Percentiles rank a stretch among this genome's conserved stretches.
phyloP scores from a whole-genome alignment of 768 basidiomycete species.

The Pholiota microspora region DNA sequence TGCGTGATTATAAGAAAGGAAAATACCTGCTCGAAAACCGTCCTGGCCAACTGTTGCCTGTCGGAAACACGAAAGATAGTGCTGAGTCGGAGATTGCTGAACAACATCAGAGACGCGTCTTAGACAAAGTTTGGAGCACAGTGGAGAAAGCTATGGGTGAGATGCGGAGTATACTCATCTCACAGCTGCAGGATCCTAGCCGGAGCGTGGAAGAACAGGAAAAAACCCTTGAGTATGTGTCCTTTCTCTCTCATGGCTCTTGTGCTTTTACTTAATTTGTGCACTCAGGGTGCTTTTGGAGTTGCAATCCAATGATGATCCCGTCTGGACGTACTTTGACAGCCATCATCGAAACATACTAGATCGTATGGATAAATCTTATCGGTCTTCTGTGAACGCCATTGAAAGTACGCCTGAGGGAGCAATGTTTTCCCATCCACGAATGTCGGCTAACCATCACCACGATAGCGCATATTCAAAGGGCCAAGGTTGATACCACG shows the following conservation, averaged over 20 bases:
- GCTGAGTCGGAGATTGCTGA: slow-evolving; percentile 46
- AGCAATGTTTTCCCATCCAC: slow-evolving; percentile 7
- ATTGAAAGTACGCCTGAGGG: slow-evolving; percentile 48
- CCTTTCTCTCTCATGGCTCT: neutral
- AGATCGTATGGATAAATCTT: slow-evolving; percentile 67
- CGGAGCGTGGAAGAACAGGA: slow-evolving; percentile 92
- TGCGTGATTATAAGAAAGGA: slow-evolving; percentile 97
- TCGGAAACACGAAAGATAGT: slow-evolving; percentile 60
- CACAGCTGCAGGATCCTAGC: slow-evolving; percentile 77
- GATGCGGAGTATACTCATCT: slow-evolving; percentile 75
- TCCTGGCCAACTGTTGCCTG: slow-evolving; percentile 81
- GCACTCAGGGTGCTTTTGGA: slow-evolving; percentile 80
- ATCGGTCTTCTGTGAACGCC: slow-evolving; percentile 46
- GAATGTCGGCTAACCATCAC: slow-evolving; percentile 11
- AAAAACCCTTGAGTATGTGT: slow-evolving; percentile 84
- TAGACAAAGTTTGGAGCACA: slow-evolving; percentile 94
- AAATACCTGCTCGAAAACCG: slow-evolving; percentile 86
- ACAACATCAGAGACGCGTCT: slow-evolving; percentile 86
- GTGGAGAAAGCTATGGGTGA: slow-evolving; percentile 95
- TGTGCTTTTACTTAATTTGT: neutral
- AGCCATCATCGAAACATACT: slow-evolving; percentile 87
- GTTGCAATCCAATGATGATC: slow-evolving; percentile 82
- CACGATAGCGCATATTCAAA: slow-evolving; percentile 46
- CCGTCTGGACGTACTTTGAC: slow-evolving; percentile 95
- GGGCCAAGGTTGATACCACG: slow-evolving; percentile 30